Conservation (phyloP, 108 stramenopile species). For the Cylindrotheca closterium region DNA sequence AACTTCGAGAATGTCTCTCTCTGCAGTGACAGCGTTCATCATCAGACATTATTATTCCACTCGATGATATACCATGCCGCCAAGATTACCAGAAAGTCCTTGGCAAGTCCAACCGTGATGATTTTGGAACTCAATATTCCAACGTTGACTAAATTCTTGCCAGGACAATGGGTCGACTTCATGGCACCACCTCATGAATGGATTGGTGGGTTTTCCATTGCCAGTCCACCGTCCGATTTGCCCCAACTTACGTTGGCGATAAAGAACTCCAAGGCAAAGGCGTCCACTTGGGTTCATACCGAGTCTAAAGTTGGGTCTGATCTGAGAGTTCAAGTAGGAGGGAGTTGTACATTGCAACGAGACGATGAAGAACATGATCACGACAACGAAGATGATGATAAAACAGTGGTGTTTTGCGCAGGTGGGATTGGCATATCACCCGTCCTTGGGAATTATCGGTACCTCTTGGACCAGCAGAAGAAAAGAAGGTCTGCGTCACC, state of each 20-base stretch:
- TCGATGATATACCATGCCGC: conserved; percentile 33
- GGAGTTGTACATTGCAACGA: conserved; percentile 5
- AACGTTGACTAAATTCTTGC: conserved; percentile 9
- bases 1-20: no score
- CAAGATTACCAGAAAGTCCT: conserved; percentile 8
- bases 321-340: conserved; percentile 27
- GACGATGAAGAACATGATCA: not conserved
- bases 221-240: conserved; percentile 24
- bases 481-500: not conserved
- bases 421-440: conserved; percentile 38
- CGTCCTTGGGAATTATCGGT: conserved; percentile 22
- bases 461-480: conserved; percentile 14
- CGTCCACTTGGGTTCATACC: conserved; percentile 28
- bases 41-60: no score
- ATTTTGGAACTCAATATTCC: conserved; percentile 17
- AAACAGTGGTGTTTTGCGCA: conserved; percentile 22
- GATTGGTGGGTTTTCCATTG: conserved; percentile 41
- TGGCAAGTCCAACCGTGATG: conserved; percentile 31
- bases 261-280: conserved; percentile 18
- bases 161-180: conserved; percentile 41
- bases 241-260: conserved; percentile 28
- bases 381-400: not conserved
- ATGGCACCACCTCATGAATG: conserved; percentile 14
- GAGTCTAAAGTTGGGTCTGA: conserved; percentile 12
- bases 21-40: no score